These are phyloP conservation scores for Glebionis coronaria DNA, from an alignment of 129 eudicot genomes.

Conservation along the genomic window DNA sequence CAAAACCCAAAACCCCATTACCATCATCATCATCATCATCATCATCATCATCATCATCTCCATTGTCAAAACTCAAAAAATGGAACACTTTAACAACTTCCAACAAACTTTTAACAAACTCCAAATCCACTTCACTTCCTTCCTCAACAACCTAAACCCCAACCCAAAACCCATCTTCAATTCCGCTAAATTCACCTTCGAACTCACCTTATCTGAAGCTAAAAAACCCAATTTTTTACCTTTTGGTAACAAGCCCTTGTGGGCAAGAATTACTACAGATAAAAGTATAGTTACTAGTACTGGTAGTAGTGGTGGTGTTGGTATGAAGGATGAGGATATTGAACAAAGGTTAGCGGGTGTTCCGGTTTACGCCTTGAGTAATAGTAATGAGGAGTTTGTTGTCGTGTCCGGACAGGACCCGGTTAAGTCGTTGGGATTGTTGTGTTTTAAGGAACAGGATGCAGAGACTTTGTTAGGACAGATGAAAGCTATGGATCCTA, in stretches of 20 bases:
- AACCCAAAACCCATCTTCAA: conserved; percentile 13
- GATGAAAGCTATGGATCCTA: conserved; percentile 63
- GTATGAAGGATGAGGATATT: conserved; percentile 43
- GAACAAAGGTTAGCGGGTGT: conserved; percentile 74
- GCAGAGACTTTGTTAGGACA: conserved; percentile 64
- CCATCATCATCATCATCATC: conserved; percentile 23
- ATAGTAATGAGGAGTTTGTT: conserved; percentile 64
- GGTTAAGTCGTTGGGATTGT: conserved; percentile 60
- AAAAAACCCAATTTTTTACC: not conserved
- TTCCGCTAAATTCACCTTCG: conserved; percentile 15
- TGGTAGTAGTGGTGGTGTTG: not conserved
- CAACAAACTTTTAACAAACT: conserved; percentile 43
- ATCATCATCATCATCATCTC: conserved; percentile 22
- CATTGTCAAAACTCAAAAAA: conserved; percentile 15
- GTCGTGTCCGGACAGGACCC: conserved; percentile 54
- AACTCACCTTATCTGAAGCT: conserved; percentile 25
- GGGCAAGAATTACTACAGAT: conserved; percentile 36
- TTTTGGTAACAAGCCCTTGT: conserved; percentile 23
- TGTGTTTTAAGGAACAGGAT: conserved; percentile 71
- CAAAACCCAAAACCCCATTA: conserved; percentile 13
- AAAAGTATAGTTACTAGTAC: not conserved
- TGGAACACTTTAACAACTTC: conserved; percentile 26
- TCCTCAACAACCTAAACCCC: conserved; percentile 22
- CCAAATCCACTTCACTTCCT: conserved; percentile 44
- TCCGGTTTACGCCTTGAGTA: conserved; percentile 75